Evolutionary conservation across 768 basidiomycete genomes (phyloP), one percentile per base, ranked within the genome.

Genomic region (Termitomyces heimii): DNA sequence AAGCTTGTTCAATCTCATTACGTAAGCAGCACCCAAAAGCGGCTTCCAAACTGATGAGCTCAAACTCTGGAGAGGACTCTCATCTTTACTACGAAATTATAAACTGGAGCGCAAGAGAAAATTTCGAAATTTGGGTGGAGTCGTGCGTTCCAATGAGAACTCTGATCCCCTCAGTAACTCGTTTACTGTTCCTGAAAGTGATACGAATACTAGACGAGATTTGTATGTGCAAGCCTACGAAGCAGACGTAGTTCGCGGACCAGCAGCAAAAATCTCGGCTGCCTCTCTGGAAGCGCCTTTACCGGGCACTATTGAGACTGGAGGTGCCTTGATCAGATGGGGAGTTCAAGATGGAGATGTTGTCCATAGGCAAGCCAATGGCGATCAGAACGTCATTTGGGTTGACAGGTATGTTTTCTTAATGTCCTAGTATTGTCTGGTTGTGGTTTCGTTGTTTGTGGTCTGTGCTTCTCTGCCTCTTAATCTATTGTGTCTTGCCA

Each of bases 391-490:
- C 34, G 72, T 66, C 22, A 64, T 89, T 3, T 94, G 88, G 89
- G 82, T 90, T 54, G 92, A 95, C 76, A 86, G 92, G 92, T 94
- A 84, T 68, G 88, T 80, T 60, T 28, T 6, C n/a, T n/a, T 52
- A n/a, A n/a, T 28, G 24, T 52, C 37, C 26, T 58, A 26, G 3
- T 18, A 57, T 32, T 26, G 42, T 39, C 37, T 9, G n/a, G 35
- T 10, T 39, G 34, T 9, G n/a, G 35, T 10, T 53, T 52, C 37
- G 40, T 55, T 26, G 49, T 54, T 55, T 53, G 51, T 32, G 52
- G 54, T 43, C 16, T 56, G 53, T 26, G 47, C 34, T 48, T 39
- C 37, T 20, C 22, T 37, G 50, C 10, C 7, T 43, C 20, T 44
- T 7, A 24, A 44, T 52, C 26, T 54, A 35, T 45, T 35, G 14